Base-by-base conservation (phyloP, 2,329 filamentous ascomycete species). In the Metarhizium anisopliae region DNA sequence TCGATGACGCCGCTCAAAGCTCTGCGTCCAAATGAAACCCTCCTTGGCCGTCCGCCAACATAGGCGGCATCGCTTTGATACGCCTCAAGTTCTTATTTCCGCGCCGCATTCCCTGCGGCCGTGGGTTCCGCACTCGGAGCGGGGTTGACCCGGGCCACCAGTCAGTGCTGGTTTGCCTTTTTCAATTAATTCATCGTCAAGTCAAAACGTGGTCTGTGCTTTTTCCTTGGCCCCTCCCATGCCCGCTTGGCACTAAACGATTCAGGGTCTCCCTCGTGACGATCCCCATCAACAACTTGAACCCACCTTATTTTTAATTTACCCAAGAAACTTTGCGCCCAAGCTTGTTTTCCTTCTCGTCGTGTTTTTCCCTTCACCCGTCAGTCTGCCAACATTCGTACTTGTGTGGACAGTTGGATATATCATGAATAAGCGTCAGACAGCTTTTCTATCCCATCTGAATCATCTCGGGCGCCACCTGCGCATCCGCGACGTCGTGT, bases 381-480 rank as follows among this genome's bases (percentile, higher is more conserved):
- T 11, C 20, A 14, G 10, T 29, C 20, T 14, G 16, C 45, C 20
- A 35, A 18, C 45, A 30, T 49, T 49, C 13, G 10, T 29, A n/a
- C 20, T 25, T 8, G 13, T 8, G 25, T 25, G n/a, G 14, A 10
- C 25, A 35, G 25, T 25, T 20, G 43, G 52, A 36, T 49, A 55
- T 50, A 56, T 14, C 56, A 58, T 58, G 56, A 51, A 56, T 58
- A 53, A 51, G 16, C 36, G 56, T 51, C 47, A 32, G 40, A 42
- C 6, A 36, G 35, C 32, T 10, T 25, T 16, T 25, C 16, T 16
- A 38, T 49, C 51, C 50, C 51, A 54, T 52, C 54, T 54, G 30
- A 35, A 13, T n/a, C 47, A 49, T 14, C 32, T 38, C 20, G 50
- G 56, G 47, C 54, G 56, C 40, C 50, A 38, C 42, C 43, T 51